These are phyloP conservation scores for Hydnomerulius pinastri DNA, from an alignment of 768 basidiomycete genomes.

Conservation along the genomic window DNA sequence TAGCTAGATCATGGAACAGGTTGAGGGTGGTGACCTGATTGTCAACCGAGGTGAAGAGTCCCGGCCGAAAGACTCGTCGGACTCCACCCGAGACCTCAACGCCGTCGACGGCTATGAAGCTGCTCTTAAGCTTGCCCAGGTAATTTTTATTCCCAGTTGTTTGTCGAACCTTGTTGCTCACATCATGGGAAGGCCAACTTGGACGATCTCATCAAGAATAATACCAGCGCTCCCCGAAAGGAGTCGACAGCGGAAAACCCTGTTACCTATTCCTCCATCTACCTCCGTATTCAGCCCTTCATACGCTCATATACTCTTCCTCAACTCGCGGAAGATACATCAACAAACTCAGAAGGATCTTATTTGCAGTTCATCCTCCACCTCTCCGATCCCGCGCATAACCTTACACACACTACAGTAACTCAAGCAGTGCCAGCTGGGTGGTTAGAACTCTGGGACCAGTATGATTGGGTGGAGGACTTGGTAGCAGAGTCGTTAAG, in stretches of 20 bases:
- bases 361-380: constrained; percentile 66
- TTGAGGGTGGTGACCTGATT: constrained; percentile 88
- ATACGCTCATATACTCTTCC: constrained; percentile 55
- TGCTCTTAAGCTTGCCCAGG: constrained; percentile 85
- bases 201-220: constrained; percentile 72
- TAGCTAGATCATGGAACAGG: constrained; percentile 86
- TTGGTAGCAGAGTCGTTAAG: constrained; percentile 84
- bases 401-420: constrained; percentile 71
- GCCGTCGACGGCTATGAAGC: constrained; percentile 82
- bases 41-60: constrained; percentile 84
- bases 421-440: constrained; percentile 82
- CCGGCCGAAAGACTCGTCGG: constrained; percentile 56
- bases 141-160: constrained; percentile 29
- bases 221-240: constrained; percentile 38
- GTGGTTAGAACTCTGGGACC: constrained; percentile 91
- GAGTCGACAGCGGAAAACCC: constrained; percentile 48
- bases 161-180: background rate
- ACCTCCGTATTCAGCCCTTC: constrained; percentile 91
- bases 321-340: constrained; percentile 23
- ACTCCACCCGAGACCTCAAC: constrained; percentile 68
- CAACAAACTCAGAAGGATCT: constrained; percentile 24
- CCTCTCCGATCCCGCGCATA: constrained; percentile 76
- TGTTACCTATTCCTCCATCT: constrained; percentile 86
- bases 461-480: constrained; percentile 97
- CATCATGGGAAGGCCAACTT: constrained; percentile 63